Conservation (phyloP, 106 monocot species). For the Dioscorea alata region DNA sequence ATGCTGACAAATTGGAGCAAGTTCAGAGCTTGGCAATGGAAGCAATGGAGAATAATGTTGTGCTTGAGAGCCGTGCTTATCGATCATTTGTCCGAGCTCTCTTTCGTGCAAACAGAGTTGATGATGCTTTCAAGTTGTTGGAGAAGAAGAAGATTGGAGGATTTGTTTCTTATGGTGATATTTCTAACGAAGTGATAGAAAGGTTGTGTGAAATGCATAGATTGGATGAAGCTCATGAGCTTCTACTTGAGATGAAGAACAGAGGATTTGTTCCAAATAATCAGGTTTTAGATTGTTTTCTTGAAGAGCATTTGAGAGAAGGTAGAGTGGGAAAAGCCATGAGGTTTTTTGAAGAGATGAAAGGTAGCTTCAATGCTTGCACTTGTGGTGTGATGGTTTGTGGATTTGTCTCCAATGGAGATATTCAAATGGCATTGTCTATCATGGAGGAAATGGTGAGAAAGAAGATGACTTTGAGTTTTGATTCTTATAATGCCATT, state of each 20-base stretch:
- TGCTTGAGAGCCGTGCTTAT: conserved; percentile 2
- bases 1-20: conserved; percentile 14
- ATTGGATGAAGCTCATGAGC: conserved; percentile 11
- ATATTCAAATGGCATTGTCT: not conserved
- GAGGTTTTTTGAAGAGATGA: conserved; percentile 19
- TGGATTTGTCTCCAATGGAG: conserved; percentile 14
- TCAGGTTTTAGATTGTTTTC: conserved; percentile 11
- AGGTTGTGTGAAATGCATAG: conserved; percentile 15
- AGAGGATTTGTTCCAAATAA: conserved; percentile 23
- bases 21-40: conserved; percentile 21
- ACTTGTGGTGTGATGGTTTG: conserved; percentile 16
- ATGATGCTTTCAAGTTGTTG: conserved; percentile 28
- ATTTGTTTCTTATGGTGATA: not conserved
- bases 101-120: conserved; percentile 10
- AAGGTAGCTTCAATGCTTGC: conserved; percentile 7
- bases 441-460: conserved; percentile 18
- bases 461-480: conserved; percentile 6
- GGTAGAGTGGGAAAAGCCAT: conserved; percentile 12
- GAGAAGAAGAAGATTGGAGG: conserved; percentile 18
- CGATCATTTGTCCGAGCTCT: conserved; percentile 17
- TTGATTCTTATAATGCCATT: conserved; percentile 18
- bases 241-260: conserved; percentile 12
- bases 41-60: conserved; percentile 3
- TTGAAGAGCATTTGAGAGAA: conserved; percentile 9
- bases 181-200: conserved; percentile 9